Evolutionary conservation across 2,329 filamentous ascomycete genomes (phyloP).

Genomic region (Coleophoma eucalyptorum): DNA sequence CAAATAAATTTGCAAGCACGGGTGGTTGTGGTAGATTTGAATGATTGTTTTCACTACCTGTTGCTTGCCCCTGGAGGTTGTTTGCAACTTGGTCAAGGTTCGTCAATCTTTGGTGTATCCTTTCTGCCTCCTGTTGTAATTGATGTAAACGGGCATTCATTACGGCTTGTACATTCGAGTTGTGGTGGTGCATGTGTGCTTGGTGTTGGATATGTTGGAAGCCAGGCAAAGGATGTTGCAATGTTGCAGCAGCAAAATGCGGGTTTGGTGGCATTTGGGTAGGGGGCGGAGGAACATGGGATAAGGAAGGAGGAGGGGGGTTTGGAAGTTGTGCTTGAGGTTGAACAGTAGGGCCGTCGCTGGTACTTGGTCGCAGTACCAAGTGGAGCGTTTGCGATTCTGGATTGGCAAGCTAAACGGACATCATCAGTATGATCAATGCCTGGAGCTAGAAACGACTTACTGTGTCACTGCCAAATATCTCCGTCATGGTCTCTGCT

Average conservation of each 20-base stretch:
- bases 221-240: slow-evolving; percentile 18
- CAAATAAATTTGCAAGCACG: not conserved
- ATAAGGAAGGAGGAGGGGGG: not conserved
- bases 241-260: slow-evolving; percentile 5
- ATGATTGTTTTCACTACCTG: not conserved
- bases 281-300: slow-evolving; percentile 5
- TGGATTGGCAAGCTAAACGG: slow-evolving; percentile 34
- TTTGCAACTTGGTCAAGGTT: not conserved
- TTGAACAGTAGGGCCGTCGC: slow-evolving; percentile 7
- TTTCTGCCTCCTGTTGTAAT: not conserved
- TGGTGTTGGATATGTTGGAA: slow-evolving; percentile 22
- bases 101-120: not conserved
- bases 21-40: not conserved
- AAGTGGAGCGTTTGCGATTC: slow-evolving; percentile 51
- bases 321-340: not conserved
- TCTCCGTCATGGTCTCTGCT: slow-evolving; percentile 48
- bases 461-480: slow-evolving; percentile 50
- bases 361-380: slow-evolving; percentile 39
- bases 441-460: slow-evolving; percentile 5
- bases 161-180: not conserved
- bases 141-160: slow-evolving; percentile 1
- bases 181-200: slow-evolving; percentile 11
- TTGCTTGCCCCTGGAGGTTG: not conserved
- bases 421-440: slow-evolving; percentile 2
- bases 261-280: not conserved